Conservation (phyloP, 139 green algal genomes). For the Chlorella vulgaris region DNA sequence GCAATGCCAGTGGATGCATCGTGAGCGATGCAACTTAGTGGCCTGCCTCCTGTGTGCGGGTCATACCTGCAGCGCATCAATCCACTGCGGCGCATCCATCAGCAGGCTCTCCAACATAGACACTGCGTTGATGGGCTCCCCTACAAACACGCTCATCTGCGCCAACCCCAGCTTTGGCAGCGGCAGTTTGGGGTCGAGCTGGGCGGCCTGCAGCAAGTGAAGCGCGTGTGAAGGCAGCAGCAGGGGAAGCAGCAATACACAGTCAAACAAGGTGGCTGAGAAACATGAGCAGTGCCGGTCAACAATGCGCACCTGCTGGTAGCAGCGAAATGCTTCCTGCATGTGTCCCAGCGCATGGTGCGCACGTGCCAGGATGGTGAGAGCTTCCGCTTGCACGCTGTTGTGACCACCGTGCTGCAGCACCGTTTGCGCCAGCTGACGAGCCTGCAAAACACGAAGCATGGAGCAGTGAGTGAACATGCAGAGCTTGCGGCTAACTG, state of each 20-base stretch:
- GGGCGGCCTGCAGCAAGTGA: slow-evolving; percentile 53
- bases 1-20: background rate
- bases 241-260: background rate
- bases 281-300: background rate
- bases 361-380: slow-evolving; percentile 61
- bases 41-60: background rate
- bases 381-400: slow-evolving; percentile 51
- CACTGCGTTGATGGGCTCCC: slow-evolving; percentile 62
- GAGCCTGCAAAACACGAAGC: slow-evolving; percentile 36
- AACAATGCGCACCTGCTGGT: slow-evolving; percentile 37
- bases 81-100: slow-evolving; percentile 59
- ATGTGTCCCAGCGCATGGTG: slow-evolving; percentile 43
- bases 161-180: slow-evolving; percentile 73
- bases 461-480: no score
- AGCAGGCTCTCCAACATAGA: slow-evolving; percentile 75
- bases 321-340: slow-evolving; percentile 36
- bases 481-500: background rate
- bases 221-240: background rate
- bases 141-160: slow-evolving; percentile 67
- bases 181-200: slow-evolving; percentile 56
- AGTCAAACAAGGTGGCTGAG: background rate
- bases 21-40: background rate
- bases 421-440: slow-evolving; percentile 58
- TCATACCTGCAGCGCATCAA: slow-evolving; percentile 69
- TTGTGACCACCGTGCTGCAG: slow-evolving; percentile 51